Base-by-base conservation (phyloP, 768 basidiomycete genomes). In the Agrocybe chaxingu region DNA sequence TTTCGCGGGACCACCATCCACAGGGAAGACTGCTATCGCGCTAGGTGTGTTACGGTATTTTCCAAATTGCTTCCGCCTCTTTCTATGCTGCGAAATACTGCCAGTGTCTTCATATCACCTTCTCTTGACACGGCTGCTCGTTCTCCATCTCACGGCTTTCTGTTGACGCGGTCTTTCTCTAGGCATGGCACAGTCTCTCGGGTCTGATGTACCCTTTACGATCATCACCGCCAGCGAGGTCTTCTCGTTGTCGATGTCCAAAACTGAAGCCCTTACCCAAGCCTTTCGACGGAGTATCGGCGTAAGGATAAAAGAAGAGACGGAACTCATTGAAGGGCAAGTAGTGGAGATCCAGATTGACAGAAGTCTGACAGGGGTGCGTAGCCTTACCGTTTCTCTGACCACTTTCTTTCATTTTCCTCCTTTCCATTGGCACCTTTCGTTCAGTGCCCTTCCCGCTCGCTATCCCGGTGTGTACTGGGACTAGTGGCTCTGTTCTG, bases 341-440 rank as follows among this genome's bases (percentile, higher is more conserved):
- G 92, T 99, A 7, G 93, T 98, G 5, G 96, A 99, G 71, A 95
- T 98, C 57, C 95, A 98, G 66, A 96, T 99, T 52, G 97, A 99
- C 74, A 79, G 95, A 39, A 95, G 92, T 72, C 71, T 98, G 38
- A 98, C 96, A 51, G 97, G 97, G 37, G 96, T 98, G 60, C 62
- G 69, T 71, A 10, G 41, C 52, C 24, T 24, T 24, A 49, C 52
- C 50, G 56, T 46, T 54, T 53, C 39, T 24, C 24, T 24, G 24
- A 24, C 24, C 48, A 32, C 38, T 18, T 45, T 40, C 51, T 19
- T 53, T 47, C 36, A 42, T 10, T 8, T 39, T 45, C 36, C 11
- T 9, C 13, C 16, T 7, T 45, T 45, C 44, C 16, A 41, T 32
- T 47, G 16, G 13, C 30, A 24, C 10, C 13, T 45, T 47, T 18